A percentile compares a stretch with the other conserved stretches of the same genome.
Evolutionary conservation across 306 rosid species (phyloP).

Genomic region (Fagus sylvatica): DNA sequence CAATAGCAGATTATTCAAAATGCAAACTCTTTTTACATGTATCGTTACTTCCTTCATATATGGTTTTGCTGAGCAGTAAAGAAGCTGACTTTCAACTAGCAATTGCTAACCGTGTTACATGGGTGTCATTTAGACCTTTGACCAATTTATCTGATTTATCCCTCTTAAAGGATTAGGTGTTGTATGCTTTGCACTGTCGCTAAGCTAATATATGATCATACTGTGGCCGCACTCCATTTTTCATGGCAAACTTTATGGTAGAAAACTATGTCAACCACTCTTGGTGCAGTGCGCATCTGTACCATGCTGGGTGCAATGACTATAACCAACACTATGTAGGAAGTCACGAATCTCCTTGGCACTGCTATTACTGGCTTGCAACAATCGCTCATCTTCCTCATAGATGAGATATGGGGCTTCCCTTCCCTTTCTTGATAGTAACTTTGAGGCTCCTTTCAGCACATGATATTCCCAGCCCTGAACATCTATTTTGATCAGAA

Average conservation of each 20-base stretch:
- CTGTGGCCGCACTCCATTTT: conserved; percentile 17
- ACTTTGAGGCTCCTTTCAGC: conserved; percentile 80
- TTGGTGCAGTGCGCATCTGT: conserved; percentile 96
- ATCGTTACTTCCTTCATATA: too few relatives aligned
- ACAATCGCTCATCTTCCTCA: conserved; percentile 88
- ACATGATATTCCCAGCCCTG: conserved; percentile 99
- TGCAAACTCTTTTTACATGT: conserved; percentile 6
- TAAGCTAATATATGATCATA: background rate
- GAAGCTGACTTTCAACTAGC: conserved; percentile 3
- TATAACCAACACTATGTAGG: conserved; percentile 71
- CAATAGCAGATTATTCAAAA: background rate
- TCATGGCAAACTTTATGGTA: conserved; percentile 20
- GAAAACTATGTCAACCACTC: conserved; percentile 37
- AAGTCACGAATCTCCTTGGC: conserved; percentile 73
- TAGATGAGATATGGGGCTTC: conserved; percentile 95
- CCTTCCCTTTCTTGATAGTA: conserved; percentile 73
- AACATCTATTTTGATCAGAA: conserved; percentile 86
- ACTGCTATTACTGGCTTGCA: conserved; percentile 88
- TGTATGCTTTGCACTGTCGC: background rate
- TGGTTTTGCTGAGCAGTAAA: background rate
- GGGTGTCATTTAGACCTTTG: conserved; percentile 8
- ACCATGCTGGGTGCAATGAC: conserved; percentile 76
- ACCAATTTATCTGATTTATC: conserved; percentile 16
- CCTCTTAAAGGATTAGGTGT: background rate
- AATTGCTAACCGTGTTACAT: background rate